Conservation (phyloP, 2,329 filamentous ascomycete species). For the Stromatinia cepivora region DNA sequence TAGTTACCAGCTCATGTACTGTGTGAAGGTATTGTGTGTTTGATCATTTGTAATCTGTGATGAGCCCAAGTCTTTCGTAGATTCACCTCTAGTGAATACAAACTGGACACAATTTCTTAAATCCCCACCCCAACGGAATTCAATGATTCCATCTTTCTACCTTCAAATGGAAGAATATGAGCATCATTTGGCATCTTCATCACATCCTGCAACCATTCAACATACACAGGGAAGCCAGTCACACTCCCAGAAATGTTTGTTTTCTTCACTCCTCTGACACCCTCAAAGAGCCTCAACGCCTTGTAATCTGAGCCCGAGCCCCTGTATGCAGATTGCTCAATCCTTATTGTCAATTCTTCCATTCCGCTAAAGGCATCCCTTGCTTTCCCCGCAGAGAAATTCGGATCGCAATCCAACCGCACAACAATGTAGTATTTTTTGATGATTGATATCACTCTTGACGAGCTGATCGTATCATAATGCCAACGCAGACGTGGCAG, state of each 20-base stretch:
- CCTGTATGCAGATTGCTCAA: conserved; percentile 49
- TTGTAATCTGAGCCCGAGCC: conserved; percentile 45
- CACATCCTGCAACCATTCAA: conserved; percentile 33
- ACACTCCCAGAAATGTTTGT: conserved; percentile 44
- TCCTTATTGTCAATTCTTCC: conserved; percentile 51
- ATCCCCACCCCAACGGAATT: neutral
- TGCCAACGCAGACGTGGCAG: conserved; percentile 46
- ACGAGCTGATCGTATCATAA: conserved; percentile 42
- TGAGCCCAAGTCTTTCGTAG: neutral
- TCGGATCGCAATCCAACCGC: conserved; percentile 51
- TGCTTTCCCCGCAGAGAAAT: conserved; percentile 45
- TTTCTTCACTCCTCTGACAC: conserved; percentile 47
- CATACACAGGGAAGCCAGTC: conserved; percentile 35
- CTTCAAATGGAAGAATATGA: conserved; percentile 13
- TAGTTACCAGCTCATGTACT: neutral
- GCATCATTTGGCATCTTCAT: conserved; percentile 31
- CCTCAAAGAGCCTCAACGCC: conserved; percentile 48
- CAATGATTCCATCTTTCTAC: neutral
- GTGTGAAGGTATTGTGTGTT: neutral
- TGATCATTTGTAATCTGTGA: no score
- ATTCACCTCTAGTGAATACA: neutral
- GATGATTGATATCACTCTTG: conserved; percentile 42
- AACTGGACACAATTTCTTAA: neutral
- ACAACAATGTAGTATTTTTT: conserved; percentile 48
- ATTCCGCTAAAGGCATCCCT: conserved; percentile 47